Evolutionary conservation across 345 rosid species (phyloP).

Genomic region (Citrus unshiu): DNA sequence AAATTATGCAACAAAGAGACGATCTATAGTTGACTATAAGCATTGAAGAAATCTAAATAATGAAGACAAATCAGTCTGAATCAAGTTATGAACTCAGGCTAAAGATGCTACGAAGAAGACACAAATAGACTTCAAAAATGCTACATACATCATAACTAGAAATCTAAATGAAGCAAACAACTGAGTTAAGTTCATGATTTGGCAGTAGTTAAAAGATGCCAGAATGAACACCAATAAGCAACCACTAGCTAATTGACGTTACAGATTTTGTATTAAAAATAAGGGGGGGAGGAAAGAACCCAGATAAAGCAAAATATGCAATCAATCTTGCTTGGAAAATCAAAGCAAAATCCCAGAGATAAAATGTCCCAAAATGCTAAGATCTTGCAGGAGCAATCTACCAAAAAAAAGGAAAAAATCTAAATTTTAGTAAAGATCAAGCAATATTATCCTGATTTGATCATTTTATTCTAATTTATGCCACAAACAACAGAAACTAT

Average conservation of each 20-base stretch:
- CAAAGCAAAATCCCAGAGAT: not conserved
- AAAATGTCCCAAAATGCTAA: not conserved
- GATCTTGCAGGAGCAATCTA: not conserved
- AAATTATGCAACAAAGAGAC: slow-evolving; percentile 4
- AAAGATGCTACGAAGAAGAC: not conserved
- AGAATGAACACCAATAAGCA: not conserved
- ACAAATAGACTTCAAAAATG: not conserved
- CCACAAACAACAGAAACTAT: not conserved
- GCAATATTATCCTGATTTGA: not conserved
- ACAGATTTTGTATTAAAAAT: not conserved
- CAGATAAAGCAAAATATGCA: not conserved
- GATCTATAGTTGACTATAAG: not conserved
- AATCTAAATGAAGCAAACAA: not conserved
- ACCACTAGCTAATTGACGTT: not conserved
- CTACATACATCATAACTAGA: not conserved
- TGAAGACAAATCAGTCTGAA: not conserved
- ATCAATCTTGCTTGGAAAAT: not conserved
- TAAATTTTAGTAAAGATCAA: not conserved
- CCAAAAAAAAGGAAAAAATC: not conserved
- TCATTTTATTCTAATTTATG: not conserved
- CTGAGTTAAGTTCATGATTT: not conserved
- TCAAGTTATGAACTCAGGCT: not conserved
- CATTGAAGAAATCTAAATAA: not conserved
- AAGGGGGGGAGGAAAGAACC: not conserved
- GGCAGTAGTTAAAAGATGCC: not conserved